These are phyloP conservation scores for Dioscorea alata DNA, from an alignment of 106 monocot species.

Conservation along the genomic window DNA sequence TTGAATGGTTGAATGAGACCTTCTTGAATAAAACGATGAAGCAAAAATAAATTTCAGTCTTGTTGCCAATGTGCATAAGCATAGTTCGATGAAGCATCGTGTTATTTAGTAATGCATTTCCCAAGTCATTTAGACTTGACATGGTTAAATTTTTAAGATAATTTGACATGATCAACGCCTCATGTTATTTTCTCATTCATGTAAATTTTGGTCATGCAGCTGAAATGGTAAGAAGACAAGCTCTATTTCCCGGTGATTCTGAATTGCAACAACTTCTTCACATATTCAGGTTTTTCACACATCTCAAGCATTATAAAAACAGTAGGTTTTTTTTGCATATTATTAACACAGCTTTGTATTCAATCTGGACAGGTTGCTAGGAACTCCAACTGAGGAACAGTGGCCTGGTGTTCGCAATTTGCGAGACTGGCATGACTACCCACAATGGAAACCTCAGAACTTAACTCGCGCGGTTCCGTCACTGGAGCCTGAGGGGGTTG, in stretches of 20 bases:
- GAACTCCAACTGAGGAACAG: conserved; percentile 78
- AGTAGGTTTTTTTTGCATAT: background rate
- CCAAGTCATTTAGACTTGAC: background rate
- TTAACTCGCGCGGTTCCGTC: conserved; percentile 67
- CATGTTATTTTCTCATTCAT: background rate
- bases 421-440: conserved; percentile 92
- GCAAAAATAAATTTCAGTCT: background rate
- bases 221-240: conserved; percentile 23
- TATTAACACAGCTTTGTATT: background rate
- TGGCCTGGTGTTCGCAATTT: conserved; percentile 80
- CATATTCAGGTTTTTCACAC: conserved; percentile 65
- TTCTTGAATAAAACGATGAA: background rate
- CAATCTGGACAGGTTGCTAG: conserved; percentile 51
- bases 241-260: conserved; percentile 87
- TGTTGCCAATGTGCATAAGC: background rate
- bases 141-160: background rate
- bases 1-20: no score
- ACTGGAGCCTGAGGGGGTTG: conserved; percentile 65
- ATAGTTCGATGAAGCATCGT: background rate
- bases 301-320: background rate
- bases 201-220: no score
- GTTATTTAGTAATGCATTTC: background rate
- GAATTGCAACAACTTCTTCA: conserved; percentile 96
- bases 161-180: background rate
- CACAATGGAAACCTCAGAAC: conserved; percentile 83